A percentile compares a stretch with the other conserved stretches of the same genome.
phyloP scores from a whole-genome alignment of 148 eudicot genomes.

The Camellia sinensis region DNA sequence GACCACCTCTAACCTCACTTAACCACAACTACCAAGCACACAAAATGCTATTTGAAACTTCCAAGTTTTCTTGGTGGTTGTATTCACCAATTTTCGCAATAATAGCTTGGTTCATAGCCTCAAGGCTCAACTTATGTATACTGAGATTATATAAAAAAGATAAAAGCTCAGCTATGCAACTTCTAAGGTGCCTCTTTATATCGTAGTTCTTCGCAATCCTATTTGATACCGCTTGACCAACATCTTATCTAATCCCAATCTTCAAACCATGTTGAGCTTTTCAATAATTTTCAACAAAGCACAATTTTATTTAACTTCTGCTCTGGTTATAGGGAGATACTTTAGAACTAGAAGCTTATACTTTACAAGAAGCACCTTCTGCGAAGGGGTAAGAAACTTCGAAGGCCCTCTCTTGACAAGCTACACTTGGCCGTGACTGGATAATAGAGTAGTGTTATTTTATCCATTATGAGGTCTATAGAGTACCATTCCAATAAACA shows the following conservation, averaged over 20 bases:
- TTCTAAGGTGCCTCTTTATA: background rate
- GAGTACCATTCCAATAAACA: background rate
- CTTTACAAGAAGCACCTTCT: background rate
- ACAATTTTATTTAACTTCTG: no score
- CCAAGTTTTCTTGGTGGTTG: background rate
- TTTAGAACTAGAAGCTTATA: background rate
- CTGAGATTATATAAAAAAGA: no score
- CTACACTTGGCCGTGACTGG: background rate
- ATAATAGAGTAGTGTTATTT: background rate
- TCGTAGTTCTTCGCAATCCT: background rate
- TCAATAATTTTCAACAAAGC: no score
- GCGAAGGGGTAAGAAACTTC: background rate
- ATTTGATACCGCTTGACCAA: background rate
- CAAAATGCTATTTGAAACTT: background rate
- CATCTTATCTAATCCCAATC: background rate
- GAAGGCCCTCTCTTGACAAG: background rate
- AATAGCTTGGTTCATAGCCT: background rate
- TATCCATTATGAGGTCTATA: background rate
- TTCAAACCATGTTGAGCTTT: no score
- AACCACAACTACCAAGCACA: background rate
- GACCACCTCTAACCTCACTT: no score
- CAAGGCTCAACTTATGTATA: background rate
- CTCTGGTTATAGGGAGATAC: background rate
- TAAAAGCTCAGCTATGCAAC: no score
- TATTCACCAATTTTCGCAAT: background rate